Evolutionary conservation across 2,329 filamentous ascomycete species (phyloP), one percentile per base, ranked within the genome.

Genomic region (Stagonosporopsis vannaccii): DNA sequence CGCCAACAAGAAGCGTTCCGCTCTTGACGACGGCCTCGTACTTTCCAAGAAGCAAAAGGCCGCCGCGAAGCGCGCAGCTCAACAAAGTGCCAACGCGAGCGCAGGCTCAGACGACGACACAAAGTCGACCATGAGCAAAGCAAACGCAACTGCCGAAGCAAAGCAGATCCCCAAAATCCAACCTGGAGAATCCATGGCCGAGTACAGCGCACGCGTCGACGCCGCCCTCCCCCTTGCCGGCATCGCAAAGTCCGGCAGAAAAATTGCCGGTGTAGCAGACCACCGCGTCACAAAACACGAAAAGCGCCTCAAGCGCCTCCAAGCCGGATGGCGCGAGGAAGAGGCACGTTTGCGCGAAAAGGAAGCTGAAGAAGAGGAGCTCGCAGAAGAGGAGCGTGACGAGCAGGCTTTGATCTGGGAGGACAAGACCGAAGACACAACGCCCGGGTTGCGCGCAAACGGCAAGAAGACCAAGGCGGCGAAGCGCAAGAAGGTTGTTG

Each of bases 141-240:
- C 49, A 4, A 52, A 52, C 28, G 45, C 56, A 2, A 87, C 39
- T 36, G 37, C 58, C 15, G 51, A 55, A 26, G 39, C 61, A 1
- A 57, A 53, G 26, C 45, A 60, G 3, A 59, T 48, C 2, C 51
- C 67, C 36, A 67, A 60, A 43, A 97, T 98, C 61, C 84, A 86
- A 15, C 92, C 93, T 0, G 91, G 92, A 47, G 95, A 99, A 76
- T 86, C 86, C 47, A 80, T 98, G 70, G 86, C 89, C 4, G 90
- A 96, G 48, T 99, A 96, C 72, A 81, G 87, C 7, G 85, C 88
- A 11, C 87, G 93, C 26, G 95, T 99, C 6, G 89, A 98, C 71
- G 90, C 91, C 44, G 87, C 91, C 0, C 81, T 98, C 6, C 94
- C 94, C 0, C 78, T 99, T 0, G 80, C 86, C 7, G 88, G 88